Evolutionary conservation across 805 yeast genomes (phyloP).

Genomic region (Candida gorgasii): DNA sequence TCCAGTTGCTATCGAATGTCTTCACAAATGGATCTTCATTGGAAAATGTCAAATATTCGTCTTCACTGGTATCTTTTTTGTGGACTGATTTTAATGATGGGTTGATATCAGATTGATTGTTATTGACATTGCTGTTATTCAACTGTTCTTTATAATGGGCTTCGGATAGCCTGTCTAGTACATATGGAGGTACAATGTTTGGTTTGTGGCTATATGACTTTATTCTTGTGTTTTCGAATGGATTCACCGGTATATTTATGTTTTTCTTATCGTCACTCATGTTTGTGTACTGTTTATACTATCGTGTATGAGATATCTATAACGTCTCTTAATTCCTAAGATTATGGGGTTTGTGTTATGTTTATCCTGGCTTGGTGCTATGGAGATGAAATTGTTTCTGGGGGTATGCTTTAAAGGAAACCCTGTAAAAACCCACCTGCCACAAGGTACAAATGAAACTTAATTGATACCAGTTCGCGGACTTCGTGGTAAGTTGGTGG

Average conservation of each 20-base stretch:
- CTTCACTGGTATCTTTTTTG: slow-evolving; percentile 23
- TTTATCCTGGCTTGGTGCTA: too few species aligned
- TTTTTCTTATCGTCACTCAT: too few species aligned
- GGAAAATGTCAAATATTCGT: slow-evolving; percentile 35
- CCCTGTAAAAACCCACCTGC: too few species aligned
- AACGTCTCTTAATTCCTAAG: too few species aligned
- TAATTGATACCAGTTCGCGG: neutral
- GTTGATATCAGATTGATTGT: slow-evolving; percentile 12
- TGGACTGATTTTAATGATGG: slow-evolving; percentile 9
- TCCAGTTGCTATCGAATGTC: slow-evolving; percentile 51
- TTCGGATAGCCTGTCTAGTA: slow-evolving; percentile 52
- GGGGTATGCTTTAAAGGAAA: neutral
- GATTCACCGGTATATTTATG: slow-evolving; percentile 18
- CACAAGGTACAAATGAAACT: slow-evolving; percentile 4
- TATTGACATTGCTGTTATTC: slow-evolving; percentile 31
- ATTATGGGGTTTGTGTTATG: too few species aligned
- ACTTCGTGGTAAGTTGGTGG: neutral
- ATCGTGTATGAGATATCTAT: too few species aligned
- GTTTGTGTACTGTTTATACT: neutral
- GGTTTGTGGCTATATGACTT: slow-evolving; percentile 37
- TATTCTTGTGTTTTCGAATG: slow-evolving; percentile 23
- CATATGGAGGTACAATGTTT: slow-evolving; percentile 60
- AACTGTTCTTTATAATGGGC: slow-evolving; percentile 41
- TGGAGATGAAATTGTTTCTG: too few species aligned
- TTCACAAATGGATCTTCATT: slow-evolving; percentile 42